Base-by-base conservation (phyloP, 768 basidiomycete species). In the Rhodotorula graminis region DNA sequence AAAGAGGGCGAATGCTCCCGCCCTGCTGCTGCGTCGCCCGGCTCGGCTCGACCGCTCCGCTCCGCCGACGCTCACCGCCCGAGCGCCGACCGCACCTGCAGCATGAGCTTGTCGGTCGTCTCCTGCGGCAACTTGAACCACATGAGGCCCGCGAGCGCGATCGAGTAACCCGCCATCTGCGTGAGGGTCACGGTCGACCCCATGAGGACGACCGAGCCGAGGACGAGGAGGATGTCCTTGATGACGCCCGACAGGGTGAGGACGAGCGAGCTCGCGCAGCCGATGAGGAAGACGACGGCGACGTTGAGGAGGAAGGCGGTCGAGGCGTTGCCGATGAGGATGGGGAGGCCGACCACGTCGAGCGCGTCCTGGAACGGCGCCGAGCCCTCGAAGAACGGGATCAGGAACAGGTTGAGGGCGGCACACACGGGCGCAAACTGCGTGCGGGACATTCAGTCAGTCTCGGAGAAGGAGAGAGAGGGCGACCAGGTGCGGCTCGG, bases 211-310 rank as follows among this genome's bases (percentile, higher is more conserved):
- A 97, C 93, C 2, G 92, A 94, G 58, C 92, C 93, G 15, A 87
- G 85, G 81, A 99, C 93, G 71, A 98, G 87, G 40, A 99, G 86
- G 74, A 98, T 97, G 80, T 98, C 95, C 90, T 90, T 81, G 18
- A 68, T 62, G 31, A 75, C 74, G 37, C 71, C 94, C 5, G 94
- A 93, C 9, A 98, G 85, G 5, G 94, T 97, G 75, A 97, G 84
- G 29, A 96, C 87, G 70, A 97, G 84, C 3, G 93, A 92, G 61
- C 78, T 79, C 4, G 80, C 78, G 44, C 79, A 79, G 33, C 81
- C 79, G 66, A 68, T 92, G 77, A 97, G 84, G 84, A 94, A 97
- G 29, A 97, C 94, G 18, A 94, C 93, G 2, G 94, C 91, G 53
- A 96, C 85, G 79, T 97, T 96, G 72, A 96, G 84, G 50, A 88